These are phyloP conservation scores for Starmerella etchellsii DNA, from an alignment of 805 yeast genomes.

Conservation along the genomic window DNA sequence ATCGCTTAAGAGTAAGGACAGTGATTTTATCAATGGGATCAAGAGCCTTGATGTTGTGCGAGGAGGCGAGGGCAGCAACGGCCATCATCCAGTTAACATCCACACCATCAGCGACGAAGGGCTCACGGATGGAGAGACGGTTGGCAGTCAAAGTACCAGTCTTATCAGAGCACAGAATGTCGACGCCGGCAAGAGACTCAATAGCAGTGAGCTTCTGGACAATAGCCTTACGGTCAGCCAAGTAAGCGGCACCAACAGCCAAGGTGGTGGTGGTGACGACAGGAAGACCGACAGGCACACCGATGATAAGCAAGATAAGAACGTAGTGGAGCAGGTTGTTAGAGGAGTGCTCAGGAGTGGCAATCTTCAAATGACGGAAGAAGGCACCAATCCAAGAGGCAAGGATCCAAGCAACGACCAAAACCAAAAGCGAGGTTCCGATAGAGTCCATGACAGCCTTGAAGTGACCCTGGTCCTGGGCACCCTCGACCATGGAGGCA, in stretches of 20 bases:
- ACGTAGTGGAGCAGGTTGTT: slow-evolving; percentile 70
- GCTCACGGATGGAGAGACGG: slow-evolving; percentile 90
- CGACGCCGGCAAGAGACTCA: slow-evolving; percentile 95
- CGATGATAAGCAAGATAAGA: slow-evolving; percentile 86
- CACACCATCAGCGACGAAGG: slow-evolving; percentile 96
- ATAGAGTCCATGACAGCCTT: slow-evolving; percentile 96
- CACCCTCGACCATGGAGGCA: slow-evolving; percentile 92
- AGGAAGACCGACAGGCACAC: slow-evolving; percentile 98
- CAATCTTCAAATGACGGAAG: slow-evolving; percentile 86
- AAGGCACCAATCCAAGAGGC: slow-evolving; percentile 88
- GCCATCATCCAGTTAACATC: slow-evolving; percentile 93
- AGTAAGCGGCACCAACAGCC: slow-evolving; percentile 99
- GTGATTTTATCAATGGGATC: slow-evolving; percentile 96
- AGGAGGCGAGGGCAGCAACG: slow-evolving; percentile 94
- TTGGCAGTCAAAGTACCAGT: slow-evolving; percentile 96
- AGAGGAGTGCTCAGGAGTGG: slow-evolving; percentile 36
- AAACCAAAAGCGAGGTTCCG: slow-evolving; percentile 80
- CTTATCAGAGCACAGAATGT: slow-evolving; percentile 91
- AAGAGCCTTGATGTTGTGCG: slow-evolving; percentile 95
- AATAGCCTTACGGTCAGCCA: slow-evolving; percentile 92
- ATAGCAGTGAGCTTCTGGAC: slow-evolving; percentile 93
- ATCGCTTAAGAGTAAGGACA: slow-evolving; percentile 72
- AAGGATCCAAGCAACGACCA: slow-evolving; percentile 74
- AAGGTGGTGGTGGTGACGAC: slow-evolving; percentile 96
- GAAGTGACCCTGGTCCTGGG: slow-evolving; percentile 94